These are phyloP conservation scores for Kwoniella sp. DNA, from an alignment of 768 basidiomycete genomes.

Conservation along the genomic window DNA sequence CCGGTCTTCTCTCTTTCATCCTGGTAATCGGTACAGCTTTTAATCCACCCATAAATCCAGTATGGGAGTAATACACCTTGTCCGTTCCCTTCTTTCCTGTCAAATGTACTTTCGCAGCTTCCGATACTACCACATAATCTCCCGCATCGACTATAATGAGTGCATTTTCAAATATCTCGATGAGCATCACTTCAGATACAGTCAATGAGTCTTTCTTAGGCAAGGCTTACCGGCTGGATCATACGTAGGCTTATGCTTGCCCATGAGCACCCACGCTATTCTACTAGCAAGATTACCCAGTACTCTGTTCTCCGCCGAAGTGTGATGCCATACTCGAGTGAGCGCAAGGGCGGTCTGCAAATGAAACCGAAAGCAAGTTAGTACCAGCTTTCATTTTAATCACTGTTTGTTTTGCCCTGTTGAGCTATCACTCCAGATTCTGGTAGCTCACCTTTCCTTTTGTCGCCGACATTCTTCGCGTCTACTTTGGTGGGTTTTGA, in stretches of 20 bases:
- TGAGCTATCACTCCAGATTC: no score
- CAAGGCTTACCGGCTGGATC: constrained; percentile 74
- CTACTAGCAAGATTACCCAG: constrained; percentile 91
- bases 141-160: constrained; percentile 99
- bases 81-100: constrained; percentile 88
- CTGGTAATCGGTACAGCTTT: constrained; percentile 83
- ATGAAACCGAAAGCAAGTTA: background rate
- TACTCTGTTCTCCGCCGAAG: constrained; percentile 85
- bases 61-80: constrained; percentile 81
- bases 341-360: constrained; percentile 93
- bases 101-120: constrained; percentile 77
- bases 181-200: background rate
- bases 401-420: no score
- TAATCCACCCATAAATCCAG: constrained; percentile 89
- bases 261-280: constrained; percentile 95
- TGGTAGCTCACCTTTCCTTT: constrained; percentile 37
- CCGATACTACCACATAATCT: constrained; percentile 95
- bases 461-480: constrained; percentile 36
- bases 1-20: constrained; percentile 82
- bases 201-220: no score
- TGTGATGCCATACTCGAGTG: constrained; percentile 94
- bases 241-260: constrained; percentile 97
- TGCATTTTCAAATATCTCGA: background rate
- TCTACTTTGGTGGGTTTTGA: no score
- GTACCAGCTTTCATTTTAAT: no score